Percentiles rank a stretch among this genome's conserved stretches.
Conservation (phyloP, 1,284 basidiomycete species). For the Quambalaria eucalypti region DNA sequence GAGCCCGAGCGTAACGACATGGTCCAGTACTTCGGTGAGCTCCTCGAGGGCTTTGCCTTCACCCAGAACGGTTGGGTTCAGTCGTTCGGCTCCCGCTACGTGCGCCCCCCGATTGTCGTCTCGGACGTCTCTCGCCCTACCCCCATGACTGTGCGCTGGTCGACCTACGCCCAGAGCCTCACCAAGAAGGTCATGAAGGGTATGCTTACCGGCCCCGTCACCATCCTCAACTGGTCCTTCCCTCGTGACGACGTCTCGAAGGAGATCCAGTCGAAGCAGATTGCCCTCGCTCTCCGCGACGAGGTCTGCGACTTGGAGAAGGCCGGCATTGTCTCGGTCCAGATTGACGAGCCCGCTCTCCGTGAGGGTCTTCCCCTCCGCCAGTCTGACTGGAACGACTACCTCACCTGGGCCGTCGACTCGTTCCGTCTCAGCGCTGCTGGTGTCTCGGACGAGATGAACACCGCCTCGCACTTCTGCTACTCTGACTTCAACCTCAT, state of each 20-base stretch:
- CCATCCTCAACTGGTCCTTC: constrained; percentile 99
- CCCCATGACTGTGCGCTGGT: constrained; percentile 97
- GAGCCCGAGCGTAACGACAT: constrained; percentile 99
- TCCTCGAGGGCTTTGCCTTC: constrained; percentile 88
- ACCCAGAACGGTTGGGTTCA: constrained; percentile 99
- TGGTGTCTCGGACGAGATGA: constrained; percentile 40
- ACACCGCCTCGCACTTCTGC: constrained; percentile 47
- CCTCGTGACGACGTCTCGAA: constrained; percentile 94
- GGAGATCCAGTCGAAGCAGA: constrained; percentile 95
- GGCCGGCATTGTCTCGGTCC: constrained; percentile 93
- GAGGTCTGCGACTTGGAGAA: constrained; percentile 96
- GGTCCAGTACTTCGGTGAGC: constrained; percentile 99
- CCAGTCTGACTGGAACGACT: constrained; percentile 40
- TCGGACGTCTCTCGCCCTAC: constrained; percentile 89
- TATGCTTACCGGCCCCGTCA: constrained; percentile 71
- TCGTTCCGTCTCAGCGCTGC: constrained; percentile 44
- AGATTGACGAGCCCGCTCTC: constrained; percentile 97
- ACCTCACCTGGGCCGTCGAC: constrained; percentile 46
- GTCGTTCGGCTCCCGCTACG: constrained; percentile 80
- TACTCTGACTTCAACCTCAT: constrained; percentile 67
- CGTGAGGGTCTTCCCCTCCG: constrained; percentile 67
- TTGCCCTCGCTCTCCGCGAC: constrained; percentile 94
- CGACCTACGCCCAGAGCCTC: constrained; percentile 88
- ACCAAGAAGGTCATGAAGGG: constrained; percentile 97
- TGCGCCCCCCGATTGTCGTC: constrained; percentile 96